Percentiles rank a stretch among this genome's conserved stretches.
Conservation (phyloP, 2,329 filamentous ascomycete genomes). For the Fonsecaea nubica region DNA sequence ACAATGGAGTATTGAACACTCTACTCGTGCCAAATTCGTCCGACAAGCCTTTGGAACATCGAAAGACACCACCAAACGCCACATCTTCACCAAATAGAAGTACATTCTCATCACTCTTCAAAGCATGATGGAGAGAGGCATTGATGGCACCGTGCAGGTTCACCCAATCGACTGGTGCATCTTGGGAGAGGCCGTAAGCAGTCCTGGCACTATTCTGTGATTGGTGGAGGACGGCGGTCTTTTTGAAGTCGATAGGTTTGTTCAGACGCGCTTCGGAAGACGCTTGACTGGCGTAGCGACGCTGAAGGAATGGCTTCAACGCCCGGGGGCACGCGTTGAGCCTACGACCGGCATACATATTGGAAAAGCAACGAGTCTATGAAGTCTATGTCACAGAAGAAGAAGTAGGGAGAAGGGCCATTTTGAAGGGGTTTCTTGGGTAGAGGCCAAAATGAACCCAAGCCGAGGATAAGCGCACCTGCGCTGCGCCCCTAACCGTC, state of each 20-base stretch:
- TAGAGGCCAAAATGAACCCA: background rate
- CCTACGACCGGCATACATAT: constrained; percentile 30
- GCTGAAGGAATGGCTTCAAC: constrained; percentile 16
- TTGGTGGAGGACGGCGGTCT: constrained; percentile 81
- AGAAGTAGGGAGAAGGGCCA: constrained; percentile 1
- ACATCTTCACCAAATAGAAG: constrained; percentile 96
- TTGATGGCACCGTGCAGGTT: constrained; percentile 96
- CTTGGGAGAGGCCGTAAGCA: constrained; percentile 75
- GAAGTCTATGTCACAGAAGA: background rate
- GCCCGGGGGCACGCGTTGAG: constrained; percentile 9
- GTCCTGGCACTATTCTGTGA: constrained; percentile 73
- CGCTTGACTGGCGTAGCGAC: constrained; percentile 41
- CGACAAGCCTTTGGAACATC: constrained; percentile 88
- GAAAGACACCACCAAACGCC: constrained; percentile 94
- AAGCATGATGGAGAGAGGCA: constrained; percentile 80
- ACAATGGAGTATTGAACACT: constrained; percentile 95
- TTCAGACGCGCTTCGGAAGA: constrained; percentile 70
- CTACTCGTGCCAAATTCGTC: constrained; percentile 85
- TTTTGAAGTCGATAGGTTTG: constrained; percentile 82
- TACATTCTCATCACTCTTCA: constrained; percentile 83
- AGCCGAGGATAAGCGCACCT: constrained; percentile 30
- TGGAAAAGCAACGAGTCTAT: background rate
- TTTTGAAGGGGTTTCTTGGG: constrained; percentile 25
- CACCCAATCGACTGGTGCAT: constrained; percentile 78
- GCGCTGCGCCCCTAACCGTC: background rate